Conservation (phyloP, 306 rosid genomes). For the Argentina anserina region DNA sequence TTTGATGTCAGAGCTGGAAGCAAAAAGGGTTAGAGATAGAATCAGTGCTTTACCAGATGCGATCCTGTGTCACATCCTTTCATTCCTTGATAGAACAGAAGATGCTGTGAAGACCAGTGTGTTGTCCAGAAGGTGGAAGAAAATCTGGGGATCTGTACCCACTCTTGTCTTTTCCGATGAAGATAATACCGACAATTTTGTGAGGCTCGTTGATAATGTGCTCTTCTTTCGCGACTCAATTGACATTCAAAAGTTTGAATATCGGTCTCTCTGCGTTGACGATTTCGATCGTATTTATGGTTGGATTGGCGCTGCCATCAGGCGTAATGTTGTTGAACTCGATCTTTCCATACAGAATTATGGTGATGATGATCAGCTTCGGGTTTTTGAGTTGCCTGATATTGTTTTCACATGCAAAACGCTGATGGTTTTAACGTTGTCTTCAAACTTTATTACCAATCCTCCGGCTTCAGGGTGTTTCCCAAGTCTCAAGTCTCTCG, state of each 20-base stretch:
- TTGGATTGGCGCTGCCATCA: neutral
- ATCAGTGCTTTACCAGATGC: conserved; percentile 3
- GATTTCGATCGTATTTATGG: neutral
- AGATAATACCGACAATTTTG: neutral
- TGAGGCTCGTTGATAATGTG: neutral
- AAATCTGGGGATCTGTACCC: neutral
- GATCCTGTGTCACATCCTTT: neutral
- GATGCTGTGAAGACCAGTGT: neutral
- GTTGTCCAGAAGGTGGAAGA: neutral
- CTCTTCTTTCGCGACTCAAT: neutral
- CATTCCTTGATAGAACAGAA: neutral
- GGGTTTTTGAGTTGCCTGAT: neutral
- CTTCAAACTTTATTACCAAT: neutral
- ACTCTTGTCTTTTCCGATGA: neutral
- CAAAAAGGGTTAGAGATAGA: neutral
- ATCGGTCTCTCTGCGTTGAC: neutral
- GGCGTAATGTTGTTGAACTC: conserved; percentile 1
- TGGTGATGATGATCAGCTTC: neutral
- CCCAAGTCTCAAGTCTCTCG: neutral
- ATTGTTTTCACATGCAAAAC: neutral
- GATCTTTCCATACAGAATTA: neutral
- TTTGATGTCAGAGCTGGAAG: neutral
- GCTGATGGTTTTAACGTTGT: neutral
- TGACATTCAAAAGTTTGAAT: neutral
- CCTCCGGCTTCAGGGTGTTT: neutral